Percentiles rank a stretch among this genome's conserved stretches.
Conservation (phyloP, 2,329 filamentous ascomycete species). For the Sclerotinia nivalis region DNA sequence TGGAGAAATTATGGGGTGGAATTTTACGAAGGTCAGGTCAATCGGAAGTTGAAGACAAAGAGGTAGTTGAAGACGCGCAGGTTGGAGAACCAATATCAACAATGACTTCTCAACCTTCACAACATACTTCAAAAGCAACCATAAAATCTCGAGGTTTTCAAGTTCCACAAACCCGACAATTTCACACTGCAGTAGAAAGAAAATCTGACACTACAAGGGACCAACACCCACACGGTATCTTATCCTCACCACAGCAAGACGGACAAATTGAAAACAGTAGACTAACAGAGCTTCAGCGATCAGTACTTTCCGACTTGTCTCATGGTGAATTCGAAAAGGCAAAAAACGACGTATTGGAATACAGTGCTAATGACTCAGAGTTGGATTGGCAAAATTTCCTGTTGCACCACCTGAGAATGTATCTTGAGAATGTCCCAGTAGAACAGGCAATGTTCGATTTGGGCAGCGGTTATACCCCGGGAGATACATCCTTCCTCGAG, state of each 20-base stretch:
- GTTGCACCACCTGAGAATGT: constrained; percentile 27
- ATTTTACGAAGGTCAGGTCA: constrained; percentile 34
- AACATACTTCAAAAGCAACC: not conserved
- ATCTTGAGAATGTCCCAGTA: constrained; percentile 40
- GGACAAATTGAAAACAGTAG: constrained; percentile 22
- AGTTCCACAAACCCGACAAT: constrained; percentile 21
- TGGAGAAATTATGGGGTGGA: constrained; percentile 61
- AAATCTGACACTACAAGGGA: not conserved
- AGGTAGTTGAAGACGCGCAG: constrained; percentile 4
- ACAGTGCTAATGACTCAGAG: constrained; percentile 21
- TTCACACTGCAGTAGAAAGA: constrained; percentile 26
- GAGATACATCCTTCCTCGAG: constrained; percentile 13
- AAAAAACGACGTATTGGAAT: constrained; percentile 23
- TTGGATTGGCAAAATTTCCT: constrained; percentile 33
- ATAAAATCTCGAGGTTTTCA: constrained; percentile 18
- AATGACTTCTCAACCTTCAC: not conserved
- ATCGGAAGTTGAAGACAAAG: constrained; percentile 19
- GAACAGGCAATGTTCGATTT: constrained; percentile 42
- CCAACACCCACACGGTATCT: constrained; percentile 17
- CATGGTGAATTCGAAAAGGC: constrained; percentile 31
- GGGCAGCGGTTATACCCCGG: constrained; percentile 33
- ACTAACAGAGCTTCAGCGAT: constrained; percentile 22
- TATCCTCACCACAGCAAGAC: constrained; percentile 16
- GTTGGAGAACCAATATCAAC: not conserved
- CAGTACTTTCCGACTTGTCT: constrained; percentile 23